Evolutionary conservation across 202 grass and related monocot genomes (phyloP).

Genomic region (Setaria italica): DNA sequence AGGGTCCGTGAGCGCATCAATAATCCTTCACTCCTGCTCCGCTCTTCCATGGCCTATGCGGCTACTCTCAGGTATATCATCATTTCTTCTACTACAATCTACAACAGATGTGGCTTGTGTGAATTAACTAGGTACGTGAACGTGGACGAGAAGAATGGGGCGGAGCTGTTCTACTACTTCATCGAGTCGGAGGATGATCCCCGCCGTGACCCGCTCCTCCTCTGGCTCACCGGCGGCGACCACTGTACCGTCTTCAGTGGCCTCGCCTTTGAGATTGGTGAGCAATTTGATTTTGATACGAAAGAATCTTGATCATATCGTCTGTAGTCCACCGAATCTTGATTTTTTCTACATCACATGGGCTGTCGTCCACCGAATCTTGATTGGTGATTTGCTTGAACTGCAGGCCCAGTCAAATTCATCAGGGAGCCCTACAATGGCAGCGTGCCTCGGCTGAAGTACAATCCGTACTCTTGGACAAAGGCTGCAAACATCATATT

Average conservation of each 20-base stretch:
- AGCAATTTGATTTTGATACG: background rate
- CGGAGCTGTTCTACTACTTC: slow-evolving; percentile 77
- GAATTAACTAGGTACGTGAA: background rate
- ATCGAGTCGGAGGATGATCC: slow-evolving; percentile 50
- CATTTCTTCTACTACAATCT: background rate
- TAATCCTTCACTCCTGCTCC: background rate
- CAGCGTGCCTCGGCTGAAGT: slow-evolving; percentile 49
- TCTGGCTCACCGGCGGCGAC: slow-evolving; percentile 71
- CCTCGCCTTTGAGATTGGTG: slow-evolving; percentile 53
- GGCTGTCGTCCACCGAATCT: too few relatives aligned
- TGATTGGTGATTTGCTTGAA: background rate
- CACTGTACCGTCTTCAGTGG: slow-evolving; percentile 48
- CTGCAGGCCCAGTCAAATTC: slow-evolving; percentile 69
- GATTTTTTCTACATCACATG: background rate
- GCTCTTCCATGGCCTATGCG: background rate
- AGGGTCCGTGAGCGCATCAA: background rate
- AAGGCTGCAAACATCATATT: slow-evolving; percentile 66
- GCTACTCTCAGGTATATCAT: background rate
- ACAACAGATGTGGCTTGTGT: background rate
- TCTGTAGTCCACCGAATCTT: too few relatives aligned
- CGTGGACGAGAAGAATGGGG: slow-evolving; percentile 51
- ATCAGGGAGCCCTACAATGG: slow-evolving; percentile 57
- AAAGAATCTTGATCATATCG: too few relatives aligned
- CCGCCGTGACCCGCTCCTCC: slow-evolving; percentile 45
- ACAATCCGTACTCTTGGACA: slow-evolving; percentile 72